Evolutionary conservation across 2,329 filamentous ascomycete genomes (phyloP), one percentile per base, ranked within the genome.

Genomic region (Trichoderma aggressivum): DNA sequence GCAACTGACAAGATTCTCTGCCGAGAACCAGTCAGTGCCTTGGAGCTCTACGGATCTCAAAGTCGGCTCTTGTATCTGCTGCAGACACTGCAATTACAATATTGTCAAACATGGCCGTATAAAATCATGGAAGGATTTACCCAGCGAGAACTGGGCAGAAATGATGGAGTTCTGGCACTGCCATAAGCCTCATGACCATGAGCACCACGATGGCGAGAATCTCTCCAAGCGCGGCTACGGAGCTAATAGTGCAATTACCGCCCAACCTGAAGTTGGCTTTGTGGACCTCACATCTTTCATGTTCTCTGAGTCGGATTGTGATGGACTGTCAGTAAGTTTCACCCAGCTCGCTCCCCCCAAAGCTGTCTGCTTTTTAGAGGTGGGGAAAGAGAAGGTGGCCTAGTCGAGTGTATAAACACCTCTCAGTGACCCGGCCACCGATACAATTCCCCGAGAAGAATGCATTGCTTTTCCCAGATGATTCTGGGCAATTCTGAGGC

Each of bases 151-250:
- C 77, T 99, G 96, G 96, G 97, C 96, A 0, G 96, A 99, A 82
- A 97, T 99, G 94, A 99, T 99, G 96, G 97, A 99, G 80, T 97
- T 99, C 76, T 99, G 96, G 96, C 97, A 99, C 81, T 99, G 96
- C 78, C 96, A 99, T 81, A 98, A 98, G 81, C 96, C 97, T 50
- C 86, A 90, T 72, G 84, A 89, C 70, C 84, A 89, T 73, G 80
- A 80, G 21, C 74, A 80, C 36, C 81, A 84, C 55, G 78, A 84
- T 34, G 76, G 86, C 26, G 82, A 86, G n/a, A 80, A 81, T 59
- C 84, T 89, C 18, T 84, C 87, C 39, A 82, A 85, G 12, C 92
- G 93, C 77, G 94, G 93, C 0, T 98, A 97, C 78, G 92, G 93
- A n/a, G 93, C 94, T 34, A 90, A 90, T 58, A 94, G 90, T 75